Base-by-base conservation (phyloP, 306 rosid genomes). In the Chamaecrista fasciculata region DNA sequence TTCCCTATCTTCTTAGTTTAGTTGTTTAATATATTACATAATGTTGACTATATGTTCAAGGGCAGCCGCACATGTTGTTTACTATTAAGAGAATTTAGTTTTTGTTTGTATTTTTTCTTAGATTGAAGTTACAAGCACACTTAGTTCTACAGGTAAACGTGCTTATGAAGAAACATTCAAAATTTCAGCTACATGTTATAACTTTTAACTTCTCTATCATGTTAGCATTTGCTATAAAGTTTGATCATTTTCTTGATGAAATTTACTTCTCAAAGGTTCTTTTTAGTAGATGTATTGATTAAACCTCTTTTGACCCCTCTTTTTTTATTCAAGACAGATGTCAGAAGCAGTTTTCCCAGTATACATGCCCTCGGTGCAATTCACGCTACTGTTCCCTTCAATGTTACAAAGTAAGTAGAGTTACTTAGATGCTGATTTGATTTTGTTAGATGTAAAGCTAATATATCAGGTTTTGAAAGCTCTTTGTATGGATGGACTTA, bases 341-440 rank as follows among this genome's bases (percentile, higher is more conserved):
- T 69, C 97, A 86, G 76, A 94, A 86, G 83, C 98, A 94, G 63
- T 94, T 94, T 73, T 94, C 96, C 19, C 92, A 88, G 28, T 94
- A 90, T 75, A 88, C 98, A 4, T 94, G 97, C 62, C 98, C 98
- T 70, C 91, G 96, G 14, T 94, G 98, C 82, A 94, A 90, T 82
- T 88, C 95, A 0, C 86, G 92, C 8, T 94, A 88, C 77, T 90
- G 96, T 47, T 94, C 97, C 34, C 88, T 90, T 60, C 96, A 66
- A 18, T 94, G 97, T 77, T 90, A 90, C 81, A 90, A 94, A 85
- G 96, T 94, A 81, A 23, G 76, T 40, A 2, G 21, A 70, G 72
- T 16, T 47, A 6, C 50, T 18, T 19, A 2, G 42, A 9, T 55
- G 11, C 50, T 21, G 4, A 44, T 71, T 76, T 76, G 29, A 53